Evolutionary conservation across 495 filamentous ascomycete genomes (phyloP), one percentile per base, ranked within the genome.

Genomic region (Trichoderma gamsii): DNA sequence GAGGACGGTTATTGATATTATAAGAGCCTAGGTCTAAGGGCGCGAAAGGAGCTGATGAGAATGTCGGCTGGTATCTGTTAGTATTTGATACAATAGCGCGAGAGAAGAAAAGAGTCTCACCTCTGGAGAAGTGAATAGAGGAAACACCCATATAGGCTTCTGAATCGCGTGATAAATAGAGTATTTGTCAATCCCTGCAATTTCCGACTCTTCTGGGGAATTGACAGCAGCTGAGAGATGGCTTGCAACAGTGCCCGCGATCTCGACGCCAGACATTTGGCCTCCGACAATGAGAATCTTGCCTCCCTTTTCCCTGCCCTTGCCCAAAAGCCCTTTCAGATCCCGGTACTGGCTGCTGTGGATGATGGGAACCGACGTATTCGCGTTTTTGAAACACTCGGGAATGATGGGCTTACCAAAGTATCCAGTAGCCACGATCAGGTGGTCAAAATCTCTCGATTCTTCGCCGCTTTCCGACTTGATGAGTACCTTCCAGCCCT

Each of bases 241-340:
- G 21, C 88, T 80, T 16, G 91, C 92, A 43, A 93, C 81, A 4
- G 87, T 84, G 25, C 88, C 86, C 8, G 90, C 90, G 51, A 88
- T 86, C 78, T 96, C 92, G 11, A 87, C 84, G 0, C 91, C 91
- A 21, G 90, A 94, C 84, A 96, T 92, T 67, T 90, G 90, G 2
- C 92, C 92, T 4, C 92, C 92, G 11, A 94, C 82, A 16, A 97
- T 83, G 3, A 93, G 82, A 64, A 96, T 85, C 71, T 89, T 90
- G n/a, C 84, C 81, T 0, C 75, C 75, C n/a, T 29, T 46, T 44
- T 16, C n/a, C 18, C 71, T 76, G 0, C 70, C 69, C 0, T 70
- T 76, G 5, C 69, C 69, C 16, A 83, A 25, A 59, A 85, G 66
- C 51, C 69, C 69, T 68, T 79, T 66, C 41, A 83, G 72, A 71